These are phyloP conservation scores for Russula compacta DNA, from an alignment of 768 basidiomycete genomes.

Conservation along the genomic window DNA sequence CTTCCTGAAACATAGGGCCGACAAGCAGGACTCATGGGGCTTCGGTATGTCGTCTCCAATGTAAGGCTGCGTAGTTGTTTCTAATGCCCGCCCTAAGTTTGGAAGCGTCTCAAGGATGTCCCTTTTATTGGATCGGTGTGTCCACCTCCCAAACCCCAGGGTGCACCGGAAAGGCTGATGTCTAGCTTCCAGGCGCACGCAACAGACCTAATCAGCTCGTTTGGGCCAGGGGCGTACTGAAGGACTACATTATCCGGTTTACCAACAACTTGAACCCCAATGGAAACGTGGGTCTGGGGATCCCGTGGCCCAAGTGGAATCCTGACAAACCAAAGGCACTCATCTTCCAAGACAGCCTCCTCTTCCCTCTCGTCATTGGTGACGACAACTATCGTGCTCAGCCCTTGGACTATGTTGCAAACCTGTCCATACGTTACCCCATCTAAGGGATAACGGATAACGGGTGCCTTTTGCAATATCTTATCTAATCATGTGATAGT, in stretches of 20 bases:
- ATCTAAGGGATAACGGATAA: neutral
- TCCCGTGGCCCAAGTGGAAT: slow-evolving; percentile 17
- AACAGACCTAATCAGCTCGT: slow-evolving; percentile 11
- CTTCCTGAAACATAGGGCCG: slow-evolving; percentile 6
- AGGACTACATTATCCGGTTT: slow-evolving; percentile 17
- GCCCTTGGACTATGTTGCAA: slow-evolving; percentile 4
- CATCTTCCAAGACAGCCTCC: slow-evolving; percentile 2
- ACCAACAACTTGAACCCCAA: slow-evolving; percentile 17
- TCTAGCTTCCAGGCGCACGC: neutral
- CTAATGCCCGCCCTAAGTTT: neutral
- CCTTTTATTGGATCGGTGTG: slow-evolving; percentile 18
- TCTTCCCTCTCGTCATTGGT: slow-evolving; percentile 2
- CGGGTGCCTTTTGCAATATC: neutral
- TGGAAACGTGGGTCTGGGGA: neutral
- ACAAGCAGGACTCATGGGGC: slow-evolving; percentile 12
- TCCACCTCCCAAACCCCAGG: neutral
- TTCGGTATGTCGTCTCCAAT: slow-evolving; percentile 5
- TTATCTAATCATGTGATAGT: neutral
- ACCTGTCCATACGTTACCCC: slow-evolving; percentile 14
- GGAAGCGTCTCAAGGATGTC: slow-evolving; percentile 11
- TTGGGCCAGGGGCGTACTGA: slow-evolving; percentile 7
- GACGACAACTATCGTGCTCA: slow-evolving; percentile 14
- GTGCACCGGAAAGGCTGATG: neutral
- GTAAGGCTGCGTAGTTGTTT: too few relatives aligned
- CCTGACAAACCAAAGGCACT: slow-evolving; percentile 5